Evolutionary conservation across 768 basidiomycete species (phyloP), one percentile per base, ranked within the genome.

Genomic region (Collybiopsis luxurians): DNA sequence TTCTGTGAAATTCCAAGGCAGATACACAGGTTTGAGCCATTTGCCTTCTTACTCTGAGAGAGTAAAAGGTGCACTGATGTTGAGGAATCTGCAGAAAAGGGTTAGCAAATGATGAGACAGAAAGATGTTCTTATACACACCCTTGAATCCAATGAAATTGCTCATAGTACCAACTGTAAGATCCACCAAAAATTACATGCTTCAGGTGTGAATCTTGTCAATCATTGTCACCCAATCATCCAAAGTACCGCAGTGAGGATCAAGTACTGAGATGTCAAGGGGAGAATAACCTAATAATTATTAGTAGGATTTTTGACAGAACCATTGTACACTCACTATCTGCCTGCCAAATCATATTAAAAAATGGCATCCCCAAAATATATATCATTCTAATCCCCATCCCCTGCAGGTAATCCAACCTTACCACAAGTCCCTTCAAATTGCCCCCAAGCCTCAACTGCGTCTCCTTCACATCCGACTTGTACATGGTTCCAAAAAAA

Each of bases 311-410:
- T n/a, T n/a, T n/a, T n/a, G n/a, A n/a, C n/a, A n/a, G n/a, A n/a
- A n/a, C n/a, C n/a, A n/a, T n/a, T n/a, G n/a, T n/a, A n/a, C n/a
- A 43, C 92, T 67, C 54, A 95, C 94, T 94, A 80, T 96, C 94
- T 3, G 93, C 89, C 67, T 95, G 89, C 94, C 94, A 96, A 21
- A 92, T 72, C 94, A 95, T 95, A 80, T 96, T 95, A 58, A 96
- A 59, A 71, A 92, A 97, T 53, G 88, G 85, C 1, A 95, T 97
- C 53, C 95, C 95, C 21, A 94, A 92, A 68, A 95, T 89, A 75
- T 92, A 97, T 64, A 97, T 85, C 52, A 85, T 79, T 64, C 77
- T 77, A 60, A 92, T 73, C 61, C 95, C 95, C 90, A 95, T 95
- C 60, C 90, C 91, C 45, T 90, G 78, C 17, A 97, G 77, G 68